Evolutionary conservation across 2,329 filamentous ascomycete species (phyloP), one percentile per base, ranked within the genome.

Genomic region (Neofusicoccum umdonicola): DNA sequence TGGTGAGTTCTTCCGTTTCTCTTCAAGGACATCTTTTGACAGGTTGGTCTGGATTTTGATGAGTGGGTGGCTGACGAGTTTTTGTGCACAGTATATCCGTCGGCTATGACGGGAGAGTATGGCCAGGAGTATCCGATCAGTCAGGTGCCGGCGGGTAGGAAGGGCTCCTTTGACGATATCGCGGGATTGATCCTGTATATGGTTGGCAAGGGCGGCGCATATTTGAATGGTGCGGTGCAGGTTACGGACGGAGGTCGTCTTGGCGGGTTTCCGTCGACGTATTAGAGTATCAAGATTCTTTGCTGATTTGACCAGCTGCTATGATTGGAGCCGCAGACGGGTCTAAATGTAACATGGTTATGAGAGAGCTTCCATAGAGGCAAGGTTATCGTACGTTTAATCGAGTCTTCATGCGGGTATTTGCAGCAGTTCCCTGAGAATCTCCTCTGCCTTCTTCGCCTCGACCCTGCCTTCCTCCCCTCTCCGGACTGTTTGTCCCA

Each of bases 401-500:
- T 27, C 35, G 6, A 34, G 4, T 39, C 12, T 31, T 61, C 11
- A 61, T 15, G 35, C 44, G 19, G 45, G 44, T 51, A 51, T 50
- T 22, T 50, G 34, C 56, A 87, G 76, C 48, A 87, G 69, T 70
- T 81, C 78, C 64, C 79, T 79, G 39, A 90, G 73, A 11, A 85
- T 79, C 65, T 78, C 76, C 72, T 85, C 84, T 9, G 87, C 88
- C 70, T 82, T 82, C 64, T 80, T 79, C 4, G 88, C 84, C 73
- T 90, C 86, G 6, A 90, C 83, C 1, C 84, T 84, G 0, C 87
- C 87, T 66, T 86, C 85, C 34, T 83, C 81, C 34, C 85, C 86
- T 66, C 79, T 77, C 50, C 85, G 80, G 77, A 90, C 87, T 85
- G 90, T 89, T 74, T 89, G 85, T 11, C 88, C 88, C 13, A 91